Conservation (phyloP, 2,329 filamentous ascomycete genomes). For the Cercospora sojina region DNA sequence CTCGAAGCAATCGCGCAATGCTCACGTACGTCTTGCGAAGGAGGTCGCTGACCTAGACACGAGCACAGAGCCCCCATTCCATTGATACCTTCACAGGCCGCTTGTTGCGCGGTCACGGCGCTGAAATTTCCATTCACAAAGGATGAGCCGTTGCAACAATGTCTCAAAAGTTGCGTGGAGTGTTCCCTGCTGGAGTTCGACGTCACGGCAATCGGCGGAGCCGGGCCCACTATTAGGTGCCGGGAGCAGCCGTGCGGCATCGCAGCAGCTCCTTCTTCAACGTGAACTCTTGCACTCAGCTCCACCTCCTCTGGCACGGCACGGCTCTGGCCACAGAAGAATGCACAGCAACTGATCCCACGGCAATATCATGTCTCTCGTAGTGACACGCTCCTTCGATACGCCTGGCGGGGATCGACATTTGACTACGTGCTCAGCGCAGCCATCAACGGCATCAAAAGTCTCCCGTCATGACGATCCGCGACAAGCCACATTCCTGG, state of each 20-base stretch:
- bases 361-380: background rate
- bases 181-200: background rate
- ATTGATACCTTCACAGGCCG: constrained; percentile 2
- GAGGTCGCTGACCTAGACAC: constrained; percentile 32
- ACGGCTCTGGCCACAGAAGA: background rate
- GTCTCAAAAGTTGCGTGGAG: background rate
- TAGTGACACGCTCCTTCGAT: background rate
- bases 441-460: background rate
- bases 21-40: constrained; percentile 49
- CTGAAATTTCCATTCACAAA: background rate
- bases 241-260: background rate
- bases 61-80: constrained; percentile 15
- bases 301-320: background rate
- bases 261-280: background rate
- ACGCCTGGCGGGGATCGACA: background rate
- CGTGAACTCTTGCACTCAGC: background rate
- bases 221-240: background rate
- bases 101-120: constrained; percentile 2
- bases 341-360: background rate
- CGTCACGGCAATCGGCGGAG: background rate
- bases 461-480: background rate
- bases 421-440: background rate
- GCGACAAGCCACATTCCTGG: constrained; percentile 3
- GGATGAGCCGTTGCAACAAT: background rate
- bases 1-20: background rate